Evolutionary conservation across 202 grass and related monocot species (phyloP).

Genomic region (Saccharum hybrid): DNA sequence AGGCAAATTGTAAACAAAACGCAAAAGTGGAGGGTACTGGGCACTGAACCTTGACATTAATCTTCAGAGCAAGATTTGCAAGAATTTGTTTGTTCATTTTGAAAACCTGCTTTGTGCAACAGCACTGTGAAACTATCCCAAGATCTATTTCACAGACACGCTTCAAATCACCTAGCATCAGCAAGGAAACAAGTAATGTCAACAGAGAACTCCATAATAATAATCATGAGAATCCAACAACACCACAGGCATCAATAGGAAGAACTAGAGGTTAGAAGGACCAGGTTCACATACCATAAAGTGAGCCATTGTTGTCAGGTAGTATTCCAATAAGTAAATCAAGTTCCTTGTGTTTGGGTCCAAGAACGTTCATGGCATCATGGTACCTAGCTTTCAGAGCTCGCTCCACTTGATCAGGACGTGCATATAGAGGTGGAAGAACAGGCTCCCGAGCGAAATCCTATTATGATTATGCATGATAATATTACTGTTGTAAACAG

Average conservation of each 20-base stretch:
- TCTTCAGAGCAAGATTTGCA: conserved; percentile 91
- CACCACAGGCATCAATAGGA: background rate
- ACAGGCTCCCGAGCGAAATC: conserved; percentile 75
- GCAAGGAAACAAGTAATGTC: conserved; percentile 7
- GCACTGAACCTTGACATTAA: conserved; percentile 93
- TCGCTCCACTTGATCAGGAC: conserved; percentile 66
- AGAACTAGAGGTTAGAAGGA: background rate
- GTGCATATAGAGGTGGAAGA: conserved; percentile 59
- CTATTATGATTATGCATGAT: conserved; percentile 40
- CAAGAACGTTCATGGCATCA: conserved; percentile 63
- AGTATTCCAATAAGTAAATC: conserved; percentile 89
- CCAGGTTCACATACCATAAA: conserved; percentile 71
- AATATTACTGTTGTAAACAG: conserved; percentile 32
- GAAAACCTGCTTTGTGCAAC: conserved; percentile 80
- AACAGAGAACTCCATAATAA: background rate
- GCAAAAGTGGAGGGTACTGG: background rate
- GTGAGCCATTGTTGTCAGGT: conserved; percentile 88
- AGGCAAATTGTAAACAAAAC: background rate
- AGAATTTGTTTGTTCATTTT: conserved; percentile 83
- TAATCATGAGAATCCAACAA: conserved; percentile 14
- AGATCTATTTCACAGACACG: conserved; percentile 93
- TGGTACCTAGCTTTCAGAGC: conserved; percentile 60
- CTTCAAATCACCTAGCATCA: conserved; percentile 82
- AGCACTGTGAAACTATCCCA: conserved; percentile 86
- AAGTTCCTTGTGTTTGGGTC: conserved; percentile 58